Percentiles rank a stretch among this genome's conserved stretches.
These are phyloP conservation scores for Neofusicoccum cordaticola DNA, from an alignment of 2,329 filamentous ascomycete species.

Conservation along the genomic window DNA sequence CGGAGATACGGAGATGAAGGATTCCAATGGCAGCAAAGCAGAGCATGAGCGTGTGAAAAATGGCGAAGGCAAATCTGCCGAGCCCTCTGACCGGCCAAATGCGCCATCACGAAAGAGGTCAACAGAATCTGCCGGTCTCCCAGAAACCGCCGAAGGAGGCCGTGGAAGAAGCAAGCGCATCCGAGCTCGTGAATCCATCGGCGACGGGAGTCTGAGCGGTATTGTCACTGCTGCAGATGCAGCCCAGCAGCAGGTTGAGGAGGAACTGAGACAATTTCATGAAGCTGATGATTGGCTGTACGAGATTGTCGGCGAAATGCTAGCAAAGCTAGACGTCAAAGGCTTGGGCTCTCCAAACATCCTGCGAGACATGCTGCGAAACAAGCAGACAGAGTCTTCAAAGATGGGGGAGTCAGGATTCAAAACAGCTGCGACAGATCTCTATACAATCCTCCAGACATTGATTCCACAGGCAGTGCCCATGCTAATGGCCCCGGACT, in stretches of 20 bases:
- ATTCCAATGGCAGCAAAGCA: conserved; percentile 13
- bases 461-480: conserved; percentile 43
- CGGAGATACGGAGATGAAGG: conserved; percentile 26
- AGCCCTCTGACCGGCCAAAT: conserved; percentile 32
- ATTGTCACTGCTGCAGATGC: conserved; percentile 52
- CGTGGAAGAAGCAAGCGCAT: conserved; percentile 60
- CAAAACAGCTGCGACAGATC: conserved; percentile 40
- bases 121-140: conserved; percentile 57
- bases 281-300: conserved; percentile 59
- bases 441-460: conserved; percentile 38
- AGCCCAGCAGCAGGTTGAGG: conserved; percentile 51
- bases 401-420: background rate
- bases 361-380: conserved; percentile 29
- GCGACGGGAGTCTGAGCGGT: conserved; percentile 44
- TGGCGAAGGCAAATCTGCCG: background rate
- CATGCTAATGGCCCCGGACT: conserved; percentile 49
- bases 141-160: conserved; percentile 56
- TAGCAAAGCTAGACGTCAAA: conserved; percentile 51
- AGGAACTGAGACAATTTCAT: conserved; percentile 52
- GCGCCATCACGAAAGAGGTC: conserved; percentile 57
- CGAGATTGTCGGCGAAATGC: conserved; percentile 51
- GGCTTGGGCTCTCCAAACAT: conserved; percentile 43
- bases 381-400: conserved; percentile 17
- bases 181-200: conserved; percentile 57
- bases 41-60: background rate